phyloP scores from a whole-genome alignment of 78 protist genomes.

The Dictyostelium firmibasis region DNA sequence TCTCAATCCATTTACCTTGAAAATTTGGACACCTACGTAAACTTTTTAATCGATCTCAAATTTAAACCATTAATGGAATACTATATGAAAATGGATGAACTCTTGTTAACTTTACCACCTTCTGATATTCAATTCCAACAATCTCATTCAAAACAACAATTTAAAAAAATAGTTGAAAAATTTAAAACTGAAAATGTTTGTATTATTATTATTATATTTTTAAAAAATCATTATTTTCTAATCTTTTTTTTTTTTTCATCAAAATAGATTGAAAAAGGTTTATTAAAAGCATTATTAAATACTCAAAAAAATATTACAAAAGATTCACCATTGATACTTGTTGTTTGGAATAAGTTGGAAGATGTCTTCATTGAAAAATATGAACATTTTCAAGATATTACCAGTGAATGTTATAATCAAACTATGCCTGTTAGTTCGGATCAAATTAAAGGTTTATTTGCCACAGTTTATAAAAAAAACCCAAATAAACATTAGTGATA shows the following conservation, averaged over 20 bases:
- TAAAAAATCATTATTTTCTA: conserved; percentile 12
- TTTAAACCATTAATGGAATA: conserved; percentile 58
- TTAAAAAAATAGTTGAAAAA: conserved; percentile 70
- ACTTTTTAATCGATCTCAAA: conserved; percentile 11
- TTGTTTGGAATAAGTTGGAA: conserved; percentile 46
- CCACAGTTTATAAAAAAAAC: conserved; percentile 31
- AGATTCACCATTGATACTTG: conserved; percentile 34
- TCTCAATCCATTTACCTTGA: background rate
- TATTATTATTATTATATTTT: background rate
- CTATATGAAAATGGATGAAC: conserved; percentile 56
- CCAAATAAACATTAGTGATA: conserved; percentile 17
- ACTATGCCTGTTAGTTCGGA: conserved; percentile 72
- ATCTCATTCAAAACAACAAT: conserved; percentile 75
- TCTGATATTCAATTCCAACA: conserved; percentile 79
- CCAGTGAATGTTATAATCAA: conserved; percentile 63
- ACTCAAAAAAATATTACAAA: conserved; percentile 60
- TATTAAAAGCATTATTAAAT: conserved; percentile 36
- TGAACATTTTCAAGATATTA: conserved; percentile 54
- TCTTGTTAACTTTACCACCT: conserved; percentile 60
- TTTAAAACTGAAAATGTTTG: conserved; percentile 76
- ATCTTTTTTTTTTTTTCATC: background rate
- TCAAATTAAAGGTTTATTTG: conserved; percentile 44
- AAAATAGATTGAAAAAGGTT: conserved; percentile 67
- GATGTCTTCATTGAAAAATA: conserved; percentile 41
- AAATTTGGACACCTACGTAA: conserved; percentile 10